Conservation (phyloP, 2,329 filamentous ascomycete genomes). For the Colletotrichum eleusines region DNA sequence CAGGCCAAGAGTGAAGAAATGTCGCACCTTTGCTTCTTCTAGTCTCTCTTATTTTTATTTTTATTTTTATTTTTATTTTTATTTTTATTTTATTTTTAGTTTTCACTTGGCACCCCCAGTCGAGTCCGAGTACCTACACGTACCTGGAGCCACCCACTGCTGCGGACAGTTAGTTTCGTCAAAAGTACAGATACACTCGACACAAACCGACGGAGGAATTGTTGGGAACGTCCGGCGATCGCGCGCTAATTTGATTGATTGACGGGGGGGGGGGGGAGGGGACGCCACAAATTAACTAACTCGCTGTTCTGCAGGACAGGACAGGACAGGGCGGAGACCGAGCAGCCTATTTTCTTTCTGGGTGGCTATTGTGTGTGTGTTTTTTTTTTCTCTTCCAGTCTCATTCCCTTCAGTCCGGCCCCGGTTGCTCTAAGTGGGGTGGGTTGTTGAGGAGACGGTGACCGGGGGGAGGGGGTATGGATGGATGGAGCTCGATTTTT, state of each 20-base stretch:
- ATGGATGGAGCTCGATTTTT: neutral
- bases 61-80: no score
- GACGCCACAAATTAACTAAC: slow-evolving; percentile 31
- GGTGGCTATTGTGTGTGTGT: no score
- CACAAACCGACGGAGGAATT: slow-evolving; percentile 30
- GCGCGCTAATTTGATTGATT: slow-evolving; percentile 11
- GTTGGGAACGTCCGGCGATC: slow-evolving; percentile 40
- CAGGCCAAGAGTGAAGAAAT: slow-evolving; percentile 36
- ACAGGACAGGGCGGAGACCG: slow-evolving; percentile 22
- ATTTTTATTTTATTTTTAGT: no score
- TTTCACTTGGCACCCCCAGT: no score
- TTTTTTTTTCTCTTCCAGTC: no score
- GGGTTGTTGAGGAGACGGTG: slow-evolving; percentile 17
- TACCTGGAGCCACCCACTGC: neutral
- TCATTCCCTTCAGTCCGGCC: slow-evolving; percentile 8
- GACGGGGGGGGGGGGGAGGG: neutral
- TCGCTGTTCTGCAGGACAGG: no score
- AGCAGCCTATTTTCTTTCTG: slow-evolving; percentile 10
- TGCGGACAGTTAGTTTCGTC: no score
- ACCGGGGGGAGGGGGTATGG: no score
- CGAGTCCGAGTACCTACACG: neutral
- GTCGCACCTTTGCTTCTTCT: no score
- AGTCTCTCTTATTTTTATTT: no score
- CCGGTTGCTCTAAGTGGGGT: slow-evolving; percentile 5
- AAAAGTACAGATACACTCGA: no score